phyloP scores from a whole-genome alignment of 768 basidiomycete species.

The Rickenella mellea region DNA sequence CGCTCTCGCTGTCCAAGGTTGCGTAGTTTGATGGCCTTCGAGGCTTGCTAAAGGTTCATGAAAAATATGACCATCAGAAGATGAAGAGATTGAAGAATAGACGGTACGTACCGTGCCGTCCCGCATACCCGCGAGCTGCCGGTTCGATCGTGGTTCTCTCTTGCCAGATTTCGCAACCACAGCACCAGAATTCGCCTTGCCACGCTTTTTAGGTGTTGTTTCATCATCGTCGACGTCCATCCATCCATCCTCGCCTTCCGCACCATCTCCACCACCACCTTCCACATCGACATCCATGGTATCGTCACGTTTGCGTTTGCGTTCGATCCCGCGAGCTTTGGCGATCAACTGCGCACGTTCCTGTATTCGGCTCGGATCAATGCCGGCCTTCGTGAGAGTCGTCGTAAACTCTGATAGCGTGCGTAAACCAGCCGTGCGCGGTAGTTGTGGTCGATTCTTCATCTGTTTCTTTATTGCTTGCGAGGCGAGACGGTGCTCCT shows the following conservation, averaged over 20 bases:
- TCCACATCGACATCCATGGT: slow-evolving; percentile 56
- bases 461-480: slow-evolving; percentile 87
- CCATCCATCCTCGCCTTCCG: slow-evolving; percentile 33
- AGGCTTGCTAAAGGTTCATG: slow-evolving; percentile 50
- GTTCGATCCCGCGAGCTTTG: slow-evolving; percentile 58
- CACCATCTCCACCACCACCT: slow-evolving; percentile 22
- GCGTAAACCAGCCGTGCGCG: slow-evolving; percentile 52
- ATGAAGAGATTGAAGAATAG: neutral
- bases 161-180: slow-evolving; percentile 37
- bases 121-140: slow-evolving; percentile 72
- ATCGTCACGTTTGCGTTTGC: slow-evolving; percentile 56
- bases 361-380: slow-evolving; percentile 81
- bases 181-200: slow-evolving; percentile 49
- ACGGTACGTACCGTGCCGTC: slow-evolving; percentile 50
- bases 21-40: slow-evolving; percentile 72
- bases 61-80: neutral
- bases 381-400: slow-evolving; percentile 78
- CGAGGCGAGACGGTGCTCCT: slow-evolving; percentile 49
- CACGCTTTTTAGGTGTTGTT: slow-evolving; percentile 45
- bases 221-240: slow-evolving; percentile 38
- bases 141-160: slow-evolving; percentile 58
- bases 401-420: slow-evolving; percentile 66
- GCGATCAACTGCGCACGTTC: slow-evolving; percentile 82
- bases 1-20: slow-evolving; percentile 81
- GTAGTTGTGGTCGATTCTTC: slow-evolving; percentile 66